Conservation (phyloP, 441 rosid genomes). For the Raphanus hybrid region DNA sequence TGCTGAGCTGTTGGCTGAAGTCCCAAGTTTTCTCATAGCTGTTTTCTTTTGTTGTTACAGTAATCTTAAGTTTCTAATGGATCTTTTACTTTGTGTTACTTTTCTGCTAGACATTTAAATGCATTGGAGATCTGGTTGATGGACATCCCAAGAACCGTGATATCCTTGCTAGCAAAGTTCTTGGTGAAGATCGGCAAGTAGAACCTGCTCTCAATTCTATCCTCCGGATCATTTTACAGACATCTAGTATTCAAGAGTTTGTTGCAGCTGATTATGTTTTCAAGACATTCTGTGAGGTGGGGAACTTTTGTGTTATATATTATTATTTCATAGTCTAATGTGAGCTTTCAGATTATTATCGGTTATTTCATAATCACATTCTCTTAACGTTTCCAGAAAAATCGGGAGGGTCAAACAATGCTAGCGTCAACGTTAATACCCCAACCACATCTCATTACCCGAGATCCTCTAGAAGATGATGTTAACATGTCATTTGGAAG, state of each 20-base stretch:
- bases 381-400: slow-evolving; percentile 52
- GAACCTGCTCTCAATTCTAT: slow-evolving; percentile 95
- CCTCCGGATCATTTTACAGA: slow-evolving; percentile 84
- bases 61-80: slow-evolving; percentile 12
- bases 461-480: slow-evolving; percentile 82
- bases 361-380: slow-evolving; percentile 11
- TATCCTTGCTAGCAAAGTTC: slow-evolving; percentile 84
- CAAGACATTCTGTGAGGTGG: slow-evolving; percentile 92
- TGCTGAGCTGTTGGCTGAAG: slow-evolving; percentile 28
- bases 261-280: slow-evolving; percentile 91
- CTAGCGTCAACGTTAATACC: slow-evolving; percentile 94
- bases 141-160: slow-evolving; percentile 84
- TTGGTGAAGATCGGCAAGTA: slow-evolving; percentile 88
- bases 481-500: slow-evolving; percentile 98
- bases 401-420: slow-evolving; percentile 90
- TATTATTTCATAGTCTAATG: background rate
- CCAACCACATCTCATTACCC: slow-evolving; percentile 68
- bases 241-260: slow-evolving; percentile 91
- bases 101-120: slow-evolving; percentile 72
- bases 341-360: background rate
- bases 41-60: background rate
- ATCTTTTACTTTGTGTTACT: slow-evolving; percentile 31
- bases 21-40: slow-evolving; percentile 6
- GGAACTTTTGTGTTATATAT: slow-evolving; percentile 34
- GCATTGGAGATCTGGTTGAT: slow-evolving; percentile 83